Conservation (phyloP, 2,329 filamentous ascomycete species). For the Talaromyces sp. region DNA sequence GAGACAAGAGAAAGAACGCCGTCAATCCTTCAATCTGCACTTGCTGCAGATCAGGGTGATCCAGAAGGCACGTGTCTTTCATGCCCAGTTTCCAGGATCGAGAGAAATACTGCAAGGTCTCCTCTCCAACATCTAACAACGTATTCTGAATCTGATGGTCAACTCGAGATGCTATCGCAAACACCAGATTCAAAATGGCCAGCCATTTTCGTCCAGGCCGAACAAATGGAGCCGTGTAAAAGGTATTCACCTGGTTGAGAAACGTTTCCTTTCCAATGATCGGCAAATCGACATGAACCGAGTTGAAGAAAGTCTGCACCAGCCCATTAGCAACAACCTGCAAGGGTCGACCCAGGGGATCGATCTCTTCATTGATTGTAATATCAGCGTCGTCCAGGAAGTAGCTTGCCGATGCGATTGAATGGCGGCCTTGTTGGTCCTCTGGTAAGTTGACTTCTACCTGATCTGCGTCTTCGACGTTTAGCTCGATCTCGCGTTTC, state of each 20-base stretch:
- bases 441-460: constrained; percentile 1
- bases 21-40: constrained; percentile 38
- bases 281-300: constrained; percentile 37
- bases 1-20: constrained; percentile 35
- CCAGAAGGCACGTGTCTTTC: constrained; percentile 28
- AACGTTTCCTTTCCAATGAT: constrained; percentile 37
- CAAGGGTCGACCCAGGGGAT: constrained; percentile 30
- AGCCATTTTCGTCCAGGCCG: constrained; percentile 35
- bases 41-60: constrained; percentile 38
- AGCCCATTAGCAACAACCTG: constrained; percentile 33
- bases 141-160: constrained; percentile 23
- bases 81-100: constrained; percentile 37
- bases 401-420: constrained; percentile 30
- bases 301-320: constrained; percentile 33
- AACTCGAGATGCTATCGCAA: constrained; percentile 37
- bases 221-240: constrained; percentile 24
- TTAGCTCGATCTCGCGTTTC: constrained; percentile 29
- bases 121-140: constrained; percentile 22
- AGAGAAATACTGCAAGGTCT: constrained; percentile 37
- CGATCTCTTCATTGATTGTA: constrained; percentile 26
- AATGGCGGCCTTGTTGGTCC: constrained; percentile 18
- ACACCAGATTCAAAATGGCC: constrained; percentile 39
- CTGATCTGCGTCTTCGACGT: background rate
- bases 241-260: constrained; percentile 31
- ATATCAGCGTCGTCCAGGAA: constrained; percentile 36